These are phyloP conservation scores for Colletotrichum sp. DNA, from an alignment of 2,329 filamentous ascomycete species.

Conservation along the genomic window DNA sequence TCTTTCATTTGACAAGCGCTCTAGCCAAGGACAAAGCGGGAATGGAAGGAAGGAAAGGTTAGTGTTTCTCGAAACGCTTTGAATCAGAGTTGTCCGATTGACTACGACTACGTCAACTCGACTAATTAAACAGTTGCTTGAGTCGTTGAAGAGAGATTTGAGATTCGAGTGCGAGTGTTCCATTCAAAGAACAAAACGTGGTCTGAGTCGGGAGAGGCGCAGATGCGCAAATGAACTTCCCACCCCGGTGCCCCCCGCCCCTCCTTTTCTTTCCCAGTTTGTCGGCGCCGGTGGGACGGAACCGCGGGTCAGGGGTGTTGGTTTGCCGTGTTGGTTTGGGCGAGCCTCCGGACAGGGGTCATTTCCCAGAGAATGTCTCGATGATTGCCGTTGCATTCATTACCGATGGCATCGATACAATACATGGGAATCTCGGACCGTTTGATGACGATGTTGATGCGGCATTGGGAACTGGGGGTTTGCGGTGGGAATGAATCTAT, in stretches of 20 bases:
- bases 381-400: neutral
- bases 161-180: neutral
- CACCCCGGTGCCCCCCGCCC: neutral
- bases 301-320: neutral
- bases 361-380: neutral
- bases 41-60: neutral
- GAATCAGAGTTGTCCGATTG: neutral
- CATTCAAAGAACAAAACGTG: neutral
- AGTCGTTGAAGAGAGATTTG: neutral
- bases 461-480: neutral
- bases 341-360: neutral
- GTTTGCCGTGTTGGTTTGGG: neutral
- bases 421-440: neutral
- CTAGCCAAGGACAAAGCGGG: neutral
- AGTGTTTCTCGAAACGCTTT: neutral
- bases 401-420: neutral
- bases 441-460: neutral
- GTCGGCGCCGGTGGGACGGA: constrained; percentile 8
- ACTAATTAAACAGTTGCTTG: neutral
- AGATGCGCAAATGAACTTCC: neutral
- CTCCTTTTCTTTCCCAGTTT: neutral
- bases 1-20: neutral
- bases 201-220: neutral
- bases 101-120: neutral
- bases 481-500: neutral